phyloP scores from a whole-genome alignment of 495 filamentous ascomycete genomes.

The Xylaria longipes region DNA sequence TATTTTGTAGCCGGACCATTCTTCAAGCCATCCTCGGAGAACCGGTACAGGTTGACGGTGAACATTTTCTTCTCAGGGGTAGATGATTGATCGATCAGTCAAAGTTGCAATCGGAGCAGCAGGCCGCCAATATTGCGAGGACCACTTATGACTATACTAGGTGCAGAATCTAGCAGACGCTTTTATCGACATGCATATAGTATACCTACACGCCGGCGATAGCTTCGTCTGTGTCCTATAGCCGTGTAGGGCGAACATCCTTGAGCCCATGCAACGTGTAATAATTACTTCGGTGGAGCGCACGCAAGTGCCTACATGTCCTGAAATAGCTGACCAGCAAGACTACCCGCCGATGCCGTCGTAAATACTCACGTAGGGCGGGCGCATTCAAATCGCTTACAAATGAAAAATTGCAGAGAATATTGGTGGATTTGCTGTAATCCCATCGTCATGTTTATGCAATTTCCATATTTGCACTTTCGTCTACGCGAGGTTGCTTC shows the following conservation, averaged over 20 bases:
- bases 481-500: neutral
- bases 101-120: neutral
- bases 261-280: conserved; percentile 12
- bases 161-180: conserved; percentile 14
- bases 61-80: neutral
- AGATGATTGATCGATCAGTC: neutral
- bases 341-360: conserved; percentile 22
- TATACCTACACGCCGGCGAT: conserved; percentile 18
- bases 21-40: neutral
- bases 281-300: neutral
- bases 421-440: neutral
- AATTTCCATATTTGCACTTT: neutral
- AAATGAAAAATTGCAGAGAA: neutral
- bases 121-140: neutral
- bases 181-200: conserved; percentile 26
- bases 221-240: conserved; percentile 6
- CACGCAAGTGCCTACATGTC: neutral
- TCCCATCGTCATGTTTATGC: conserved; percentile 3
- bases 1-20: neutral
- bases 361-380: conserved; percentile 9
- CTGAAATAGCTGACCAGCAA: neutral
- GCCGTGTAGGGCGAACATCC: conserved; percentile 14
- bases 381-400: conserved; percentile 13
- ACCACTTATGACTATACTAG: conserved; percentile 2
- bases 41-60: neutral